Evolutionary conservation across 371 early-diverging fungal species (phyloP).

Genomic region (Zancudomyces culisetae): DNA sequence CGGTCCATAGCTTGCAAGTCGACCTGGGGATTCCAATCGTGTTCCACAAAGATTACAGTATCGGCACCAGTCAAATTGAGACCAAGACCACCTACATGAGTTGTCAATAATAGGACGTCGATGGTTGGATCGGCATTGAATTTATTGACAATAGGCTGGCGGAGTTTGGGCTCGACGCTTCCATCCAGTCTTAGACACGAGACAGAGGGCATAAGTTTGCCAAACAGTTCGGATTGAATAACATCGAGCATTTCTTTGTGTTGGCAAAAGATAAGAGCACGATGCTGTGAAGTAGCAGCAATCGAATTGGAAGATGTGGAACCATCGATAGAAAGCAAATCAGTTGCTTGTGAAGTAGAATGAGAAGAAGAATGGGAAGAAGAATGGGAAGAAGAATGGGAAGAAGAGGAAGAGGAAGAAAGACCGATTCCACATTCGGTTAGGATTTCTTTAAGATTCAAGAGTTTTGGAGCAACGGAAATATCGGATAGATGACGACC

Average conservation of each 20-base stretch:
- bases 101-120: constrained; percentile 88
- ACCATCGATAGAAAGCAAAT: constrained; percentile 23
- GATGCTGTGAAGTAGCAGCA: constrained; percentile 32
- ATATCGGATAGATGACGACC: constrained; percentile 57
- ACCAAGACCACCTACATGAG: constrained; percentile 96
- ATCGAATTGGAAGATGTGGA: neutral
- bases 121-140: constrained; percentile 96
- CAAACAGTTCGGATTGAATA: constrained; percentile 79
- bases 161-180: constrained; percentile 55
- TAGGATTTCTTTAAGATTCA: constrained; percentile 68
- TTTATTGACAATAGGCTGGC: constrained; percentile 77
- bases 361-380: too few species aligned
- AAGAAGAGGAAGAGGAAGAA: constrained; percentile 21
- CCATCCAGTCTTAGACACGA: constrained; percentile 96
- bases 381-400: too few species aligned
- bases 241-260: constrained; percentile 91
- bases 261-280: constrained; percentile 96
- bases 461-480: constrained; percentile 79
- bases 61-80: constrained; percentile 98
- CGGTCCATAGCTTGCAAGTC: constrained; percentile 96
- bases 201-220: constrained; percentile 62
- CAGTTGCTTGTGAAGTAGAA: constrained; percentile 21
- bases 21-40: constrained; percentile 99
- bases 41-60: constrained; percentile 99
- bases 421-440: constrained; percentile 82